Conservation (phyloP, 164 flowering plant genomes). For the Tetrastigma voinierianum region DNA sequence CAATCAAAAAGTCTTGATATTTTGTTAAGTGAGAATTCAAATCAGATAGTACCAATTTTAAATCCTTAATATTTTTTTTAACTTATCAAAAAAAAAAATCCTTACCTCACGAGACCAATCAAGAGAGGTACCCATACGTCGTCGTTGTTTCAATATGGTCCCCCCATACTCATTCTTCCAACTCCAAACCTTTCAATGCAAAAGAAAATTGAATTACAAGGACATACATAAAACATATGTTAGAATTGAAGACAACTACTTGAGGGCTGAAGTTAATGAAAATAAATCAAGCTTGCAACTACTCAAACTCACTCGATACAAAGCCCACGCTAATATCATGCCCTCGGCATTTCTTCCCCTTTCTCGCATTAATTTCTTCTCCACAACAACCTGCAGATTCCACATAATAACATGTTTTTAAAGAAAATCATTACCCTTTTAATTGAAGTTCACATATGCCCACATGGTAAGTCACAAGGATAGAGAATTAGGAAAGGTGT, state of each 20-base stretch:
- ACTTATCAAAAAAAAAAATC: not conserved
- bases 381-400: constrained; percentile 81
- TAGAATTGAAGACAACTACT: no score
- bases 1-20: not conserved
- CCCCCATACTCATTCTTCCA: constrained; percentile 94
- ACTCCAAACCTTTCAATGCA: constrained; percentile 72
- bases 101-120: constrained; percentile 99
- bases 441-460: no score
- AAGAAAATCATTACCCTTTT: no score
- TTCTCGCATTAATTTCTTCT: constrained; percentile 95
- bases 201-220: not conserved
- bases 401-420: constrained; percentile 2
- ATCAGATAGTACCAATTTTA: no score
- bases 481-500: no score
- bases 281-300: constrained; percentile 7
- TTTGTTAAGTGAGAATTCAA: no score
- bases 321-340: constrained; percentile 96
- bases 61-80: not conserved
- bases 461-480: no score
- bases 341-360: constrained; percentile 63
- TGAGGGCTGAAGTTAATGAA: not conserved
- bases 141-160: constrained; percentile 71
- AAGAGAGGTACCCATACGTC: constrained; percentile 90
- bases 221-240: no score
- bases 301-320: constrained; percentile 69